Evolutionary conservation across 352 stramenopile genomes (phyloP), one percentile per base, ranked within the genome.

Genomic region (Globisporangium paroecandrum): DNA sequence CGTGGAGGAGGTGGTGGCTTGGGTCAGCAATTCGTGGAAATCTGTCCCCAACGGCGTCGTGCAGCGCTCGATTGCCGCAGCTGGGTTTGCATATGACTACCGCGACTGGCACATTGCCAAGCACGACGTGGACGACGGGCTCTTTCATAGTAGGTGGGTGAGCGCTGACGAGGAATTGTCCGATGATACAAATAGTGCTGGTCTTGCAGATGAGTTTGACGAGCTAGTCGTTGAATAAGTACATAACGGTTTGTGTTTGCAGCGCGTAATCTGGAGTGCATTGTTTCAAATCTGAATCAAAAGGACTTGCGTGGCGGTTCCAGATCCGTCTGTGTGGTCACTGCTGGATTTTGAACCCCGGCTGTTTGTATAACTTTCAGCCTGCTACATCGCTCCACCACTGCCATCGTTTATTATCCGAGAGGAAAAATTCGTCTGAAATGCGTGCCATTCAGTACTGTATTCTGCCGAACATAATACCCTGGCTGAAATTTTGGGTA

Each of bases 31-130:
- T 18, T 54, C 63, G 20, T 70, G 53, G 65, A 54, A 34, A 49
- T 43, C 56, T 18, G 61, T 64, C n/a, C 63, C 57, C 12, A n/a
- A 49, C 24, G 32, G 58, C 12, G 57, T 73, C 24, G 56, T 73
- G 46, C n/a, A 70, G 68, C 34, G 38, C 53, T 61, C 22, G 13
- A 59, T 69, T 46, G 22, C 15, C 38, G 27, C 34, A 54, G 41
- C 36, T 53, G 63, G 62, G 2, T 73, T 73, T 47, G n/a, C 22
- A 27, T n/a, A 55, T 20, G 51, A 66, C 49, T 46, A 54, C 24
- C 34, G 18, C 3, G 51, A 66, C 55, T 73, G 68, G 63, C 57
- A 70, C 25, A 73, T 73, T 55, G 24, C 27, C 29, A 69, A 66
- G 22, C 68, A 70, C 63, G 63, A 70, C 47, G 68, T 73, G 24